Evolutionary conservation across 1,284 basidiomycete species (phyloP).

Genomic region (Melampsora americana): DNA sequence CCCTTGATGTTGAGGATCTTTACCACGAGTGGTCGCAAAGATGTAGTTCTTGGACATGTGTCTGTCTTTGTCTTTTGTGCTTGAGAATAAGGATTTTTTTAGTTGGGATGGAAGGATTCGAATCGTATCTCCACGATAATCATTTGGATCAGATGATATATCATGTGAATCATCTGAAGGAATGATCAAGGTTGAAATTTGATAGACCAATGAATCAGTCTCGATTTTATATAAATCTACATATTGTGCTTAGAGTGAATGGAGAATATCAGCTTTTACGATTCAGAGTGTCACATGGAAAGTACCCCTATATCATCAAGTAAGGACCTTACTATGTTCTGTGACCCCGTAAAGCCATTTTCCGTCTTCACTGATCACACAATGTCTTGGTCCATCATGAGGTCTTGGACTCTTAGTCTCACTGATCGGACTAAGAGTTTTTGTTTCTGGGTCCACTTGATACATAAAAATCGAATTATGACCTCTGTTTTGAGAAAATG

Average conservation of each 20-base stretch:
- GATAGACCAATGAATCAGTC: not conserved
- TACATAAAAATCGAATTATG: constrained; percentile 50
- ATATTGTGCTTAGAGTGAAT: not conserved
- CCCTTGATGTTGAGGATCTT: constrained; percentile 44
- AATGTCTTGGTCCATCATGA: constrained; percentile 51
- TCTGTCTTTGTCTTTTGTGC: too few relatives aligned
- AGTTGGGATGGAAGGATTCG: constrained; percentile 48
- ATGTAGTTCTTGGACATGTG: constrained; percentile 34
- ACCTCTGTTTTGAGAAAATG: constrained; percentile 42
- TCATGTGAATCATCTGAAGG: not conserved
- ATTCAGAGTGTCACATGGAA: not conserved
- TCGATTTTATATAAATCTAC: constrained; percentile 28
- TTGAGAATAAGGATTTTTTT: not conserved
- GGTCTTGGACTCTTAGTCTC: constrained; percentile 42
- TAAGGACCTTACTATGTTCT: constrained; percentile 48
- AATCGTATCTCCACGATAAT: constrained; percentile 51
- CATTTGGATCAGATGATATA: not conserved
- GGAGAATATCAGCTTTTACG: constrained; percentile 42
- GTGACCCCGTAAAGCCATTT: constrained; percentile 49
- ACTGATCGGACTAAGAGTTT: constrained; percentile 44
- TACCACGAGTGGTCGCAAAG: constrained; percentile 51
- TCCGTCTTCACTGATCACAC: constrained; percentile 48
- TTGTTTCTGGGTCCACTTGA: constrained; percentile 18
- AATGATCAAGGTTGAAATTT: constrained; percentile 16
- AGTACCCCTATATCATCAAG: not conserved